Evolutionary conservation across 805 yeast species (phyloP), one percentile per base, ranked within the genome.

Genomic region (Starmerella potacharoeniae): DNA sequence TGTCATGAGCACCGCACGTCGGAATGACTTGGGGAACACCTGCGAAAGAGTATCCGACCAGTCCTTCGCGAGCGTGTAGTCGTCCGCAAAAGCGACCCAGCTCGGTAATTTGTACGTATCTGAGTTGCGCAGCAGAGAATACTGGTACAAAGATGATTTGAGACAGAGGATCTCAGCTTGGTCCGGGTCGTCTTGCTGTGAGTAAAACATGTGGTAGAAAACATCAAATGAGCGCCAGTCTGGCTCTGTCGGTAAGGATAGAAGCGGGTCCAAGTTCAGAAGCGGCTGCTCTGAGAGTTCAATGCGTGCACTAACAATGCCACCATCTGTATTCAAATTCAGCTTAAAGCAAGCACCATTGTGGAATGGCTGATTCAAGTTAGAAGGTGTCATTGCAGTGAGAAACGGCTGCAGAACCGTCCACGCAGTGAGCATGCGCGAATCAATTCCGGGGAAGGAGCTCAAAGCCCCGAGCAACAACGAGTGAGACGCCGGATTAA

Each of bases 41-140:
- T 66, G 68, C 3, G 62, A 46, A 16, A 69, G 61, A 6, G 73
- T 68, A 49, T 69, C 71, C 9, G 69, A 62, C 75, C 75, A 72
- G 57, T 71, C 75, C 41, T 66, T 65, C 9, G 73, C 74, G 30
- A 70, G 59, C 1, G 73, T 70, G 36, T 66, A 59, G 55, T 70
- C 73, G 48, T 70, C 73, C 1, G 73, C 67, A 50, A 64, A 62
- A 29, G 60, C 56, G 44, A 69, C 71, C 72, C 71, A 70, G 28
- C 57, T 63, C 2, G 73, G 72, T 10, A 70, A 60, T 7, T 55
- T 50, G 55, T 58, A 68, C 11, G 71, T 68, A 5, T 56, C 62
- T 5, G 68, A 63, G 34, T 54, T 57, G 9, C 55, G 56, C 48
- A 70, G 65, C 42, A 69, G 60, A 5, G 61, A 65, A 54, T 70